Percentiles rank a stretch among this genome's conserved stretches.
These are phyloP conservation scores for Entophlyctis luteolus DNA, from an alignment of 192 early-diverging fungal genomes.

Conservation along the genomic window DNA sequence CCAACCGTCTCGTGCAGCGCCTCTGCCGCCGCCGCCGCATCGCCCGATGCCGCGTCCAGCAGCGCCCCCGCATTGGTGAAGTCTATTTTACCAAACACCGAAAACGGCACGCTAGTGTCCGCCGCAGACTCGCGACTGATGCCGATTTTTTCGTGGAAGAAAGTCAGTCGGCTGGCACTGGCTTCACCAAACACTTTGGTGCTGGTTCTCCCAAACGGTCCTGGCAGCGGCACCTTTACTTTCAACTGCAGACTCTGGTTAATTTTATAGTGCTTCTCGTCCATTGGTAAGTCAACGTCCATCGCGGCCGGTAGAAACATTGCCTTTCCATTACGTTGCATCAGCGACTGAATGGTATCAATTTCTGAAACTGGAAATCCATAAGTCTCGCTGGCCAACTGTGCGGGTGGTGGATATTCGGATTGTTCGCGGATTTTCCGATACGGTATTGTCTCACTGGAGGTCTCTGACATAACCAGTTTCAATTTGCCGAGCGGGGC, in stretches of 20 bases:
- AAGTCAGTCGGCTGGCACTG: background rate
- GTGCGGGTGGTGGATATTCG: no score
- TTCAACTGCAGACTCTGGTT: background rate
- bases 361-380: no score
- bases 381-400: no score
- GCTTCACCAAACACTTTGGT: background rate
- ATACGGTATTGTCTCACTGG: no score
- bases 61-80: background rate
- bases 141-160: background rate
- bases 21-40: background rate
- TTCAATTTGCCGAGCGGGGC: no score
- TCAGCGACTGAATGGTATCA: no score
- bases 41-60: background rate
- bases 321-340: no score
- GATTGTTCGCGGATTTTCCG: no score
- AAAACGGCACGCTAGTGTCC: background rate
- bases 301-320: background rate
- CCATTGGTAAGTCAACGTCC: background rate
- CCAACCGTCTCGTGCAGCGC: background rate
- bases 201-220: background rate
- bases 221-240: background rate
- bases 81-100: background rate
- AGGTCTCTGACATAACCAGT: no score
- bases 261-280: background rate
- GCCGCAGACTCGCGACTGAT: background rate